Base-by-base conservation (phyloP, 2,329 filamentous ascomycete species). In the Colletotrichum sp. region DNA sequence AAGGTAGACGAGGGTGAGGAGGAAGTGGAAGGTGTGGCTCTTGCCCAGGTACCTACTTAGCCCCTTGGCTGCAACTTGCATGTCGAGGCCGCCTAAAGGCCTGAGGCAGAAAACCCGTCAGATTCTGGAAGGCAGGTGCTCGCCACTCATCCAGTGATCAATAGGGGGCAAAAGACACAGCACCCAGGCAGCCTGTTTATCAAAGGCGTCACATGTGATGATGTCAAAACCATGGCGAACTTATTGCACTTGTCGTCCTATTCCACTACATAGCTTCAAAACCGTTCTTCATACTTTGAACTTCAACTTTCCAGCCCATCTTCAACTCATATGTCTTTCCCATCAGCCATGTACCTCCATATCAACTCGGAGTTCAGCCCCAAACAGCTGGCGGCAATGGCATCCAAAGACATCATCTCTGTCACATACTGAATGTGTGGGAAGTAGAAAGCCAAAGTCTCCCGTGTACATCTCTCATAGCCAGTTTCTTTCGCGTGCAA, bases 381-480 rank as follows among this genome's bases (percentile, higher is more conserved):
- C n/a, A 49, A 13, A 8, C 4, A 4, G 3, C n/a, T 21, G 44
- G n/a, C 44, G 10, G 3, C 44, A 49, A 49, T 8, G 44, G n/a
- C n/a, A 49, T 21, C n/a, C 44, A 49, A 49, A 21, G n/a, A 49
- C n/a, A 49, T 49, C 10, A n/a, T 49, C 10, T 49, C n/a, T 49
- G 44, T 49, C 3, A 21, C 6, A 49, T 21, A 21, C 44, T 21
- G n/a, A 13, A 49, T 4, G n/a, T 49, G 10, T 49, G 12, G 44
- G n/a, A 49, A 21, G 10, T 49, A 49, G 44, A 49, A n/a, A 21
- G 44, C n/a, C 4, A 49, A 49, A 13, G 18, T 21, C n/a, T 13
- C 10, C 44, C n/a, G 0, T 0, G 0, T 21, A 8, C n/a, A 49
- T 49, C 44, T 8, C 1, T 6, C n/a, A 13, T 21, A 49, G 44